phyloP scores from a whole-genome alignment of 139 green algal genomes.

The Asterochloris sp. region DNA sequence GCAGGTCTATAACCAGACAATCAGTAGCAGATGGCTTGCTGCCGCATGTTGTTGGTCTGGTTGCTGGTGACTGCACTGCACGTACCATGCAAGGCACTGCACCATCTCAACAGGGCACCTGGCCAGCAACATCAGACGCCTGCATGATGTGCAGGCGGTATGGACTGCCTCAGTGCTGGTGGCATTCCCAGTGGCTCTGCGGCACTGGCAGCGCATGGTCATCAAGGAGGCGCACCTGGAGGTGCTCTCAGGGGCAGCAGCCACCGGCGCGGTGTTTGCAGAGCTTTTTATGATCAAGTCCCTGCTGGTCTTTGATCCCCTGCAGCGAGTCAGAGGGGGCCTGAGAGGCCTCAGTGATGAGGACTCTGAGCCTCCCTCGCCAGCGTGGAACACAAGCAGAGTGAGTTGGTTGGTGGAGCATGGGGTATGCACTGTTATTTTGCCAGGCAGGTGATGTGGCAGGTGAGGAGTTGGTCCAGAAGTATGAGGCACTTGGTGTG shows the following conservation, averaged over 20 bases:
- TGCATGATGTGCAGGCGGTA: constrained; percentile 18
- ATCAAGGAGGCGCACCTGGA: constrained; percentile 24
- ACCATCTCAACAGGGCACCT: neutral
- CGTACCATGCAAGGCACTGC: no score
- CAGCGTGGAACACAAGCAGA: constrained; percentile 6
- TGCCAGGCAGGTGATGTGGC: neutral
- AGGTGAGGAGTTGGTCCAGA: no score
- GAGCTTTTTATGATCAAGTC: constrained; percentile 52
- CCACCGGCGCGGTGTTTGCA: constrained; percentile 30
- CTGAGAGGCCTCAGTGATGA: neutral
- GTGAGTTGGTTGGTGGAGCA: neutral
- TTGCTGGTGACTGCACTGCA: neutral
- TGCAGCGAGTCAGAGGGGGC: neutral
- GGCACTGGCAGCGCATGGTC: neutral
- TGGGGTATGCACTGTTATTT: neutral
- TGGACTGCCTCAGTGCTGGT: constrained; percentile 30
- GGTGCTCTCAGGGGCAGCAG: constrained; percentile 29
- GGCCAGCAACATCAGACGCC: neutral
- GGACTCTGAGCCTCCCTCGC: constrained; percentile 9
- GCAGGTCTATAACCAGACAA: no score
- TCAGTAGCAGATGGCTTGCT: no score
- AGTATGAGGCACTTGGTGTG: no score
- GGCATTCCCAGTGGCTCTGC: constrained; percentile 24
- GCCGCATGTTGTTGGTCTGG: no score
- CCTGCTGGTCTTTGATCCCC: constrained; percentile 47